These are phyloP conservation scores for Ajuga chamaepitys DNA, from an alignment of 257 asterid genomes.

Conservation along the genomic window DNA sequence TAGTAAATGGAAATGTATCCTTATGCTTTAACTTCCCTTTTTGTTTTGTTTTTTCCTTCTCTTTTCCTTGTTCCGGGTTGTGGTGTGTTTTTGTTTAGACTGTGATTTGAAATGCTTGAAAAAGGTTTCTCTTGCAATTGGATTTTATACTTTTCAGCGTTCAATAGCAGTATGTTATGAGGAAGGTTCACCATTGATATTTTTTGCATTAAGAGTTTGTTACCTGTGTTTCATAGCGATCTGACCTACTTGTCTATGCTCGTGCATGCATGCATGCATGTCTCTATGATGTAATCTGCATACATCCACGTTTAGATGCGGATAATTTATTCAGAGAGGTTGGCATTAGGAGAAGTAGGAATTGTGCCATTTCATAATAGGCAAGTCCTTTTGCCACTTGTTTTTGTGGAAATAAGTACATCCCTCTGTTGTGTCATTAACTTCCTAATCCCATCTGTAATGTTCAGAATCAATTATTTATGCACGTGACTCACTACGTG, in stretches of 20 bases:
- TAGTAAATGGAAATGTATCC: slow-evolving; percentile 2
- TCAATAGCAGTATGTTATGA: not conserved
- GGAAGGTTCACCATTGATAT: not conserved
- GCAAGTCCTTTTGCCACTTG: not conserved
- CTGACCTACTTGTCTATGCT: not conserved
- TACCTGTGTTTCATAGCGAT: not conserved
- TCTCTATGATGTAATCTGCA: not conserved
- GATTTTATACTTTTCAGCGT: not conserved
- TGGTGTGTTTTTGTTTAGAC: not conserved
- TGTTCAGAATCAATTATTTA: not conserved
- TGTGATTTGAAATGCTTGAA: slow-evolving; percentile 11
- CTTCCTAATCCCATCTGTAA: not conserved
- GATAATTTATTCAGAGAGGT: not conserved
- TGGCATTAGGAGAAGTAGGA: not conserved
- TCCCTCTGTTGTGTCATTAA: not conserved
- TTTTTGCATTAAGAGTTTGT: not conserved
- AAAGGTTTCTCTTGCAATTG: not conserved
- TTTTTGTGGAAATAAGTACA: not conserved
- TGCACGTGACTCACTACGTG: not conserved
- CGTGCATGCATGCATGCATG: not conserved
- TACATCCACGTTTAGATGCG: not conserved
- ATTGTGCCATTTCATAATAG: not conserved
- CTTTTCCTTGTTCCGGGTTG: not conserved
- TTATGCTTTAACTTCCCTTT: not conserved
- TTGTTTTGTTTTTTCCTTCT: not conserved